A percentile compares a stretch with the other conserved stretches of the same genome.
Evolutionary conservation across 1,139 yeast species (phyloP).

Genomic region (Arxiozyma telluris): DNA sequence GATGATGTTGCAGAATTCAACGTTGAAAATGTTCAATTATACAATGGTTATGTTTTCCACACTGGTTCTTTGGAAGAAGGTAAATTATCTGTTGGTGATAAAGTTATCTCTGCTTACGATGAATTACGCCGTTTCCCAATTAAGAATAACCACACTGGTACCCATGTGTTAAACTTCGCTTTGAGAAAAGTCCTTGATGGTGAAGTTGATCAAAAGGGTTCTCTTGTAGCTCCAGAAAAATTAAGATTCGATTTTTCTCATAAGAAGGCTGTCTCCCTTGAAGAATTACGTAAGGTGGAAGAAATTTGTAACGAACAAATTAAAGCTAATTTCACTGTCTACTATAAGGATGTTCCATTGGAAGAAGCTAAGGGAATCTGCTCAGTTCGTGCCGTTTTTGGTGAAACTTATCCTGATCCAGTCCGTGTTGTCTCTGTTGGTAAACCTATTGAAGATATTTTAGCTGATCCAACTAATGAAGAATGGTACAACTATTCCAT

Average conservation of each 20-base stretch:
- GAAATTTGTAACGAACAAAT: conserved; percentile 62
- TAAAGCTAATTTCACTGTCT: conserved; percentile 61
- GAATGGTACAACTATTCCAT: conserved; percentile 74
- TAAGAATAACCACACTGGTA: conserved; percentile 96
- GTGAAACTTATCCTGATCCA: conserved; percentile 98
- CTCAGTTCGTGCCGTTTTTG: conserved; percentile 95
- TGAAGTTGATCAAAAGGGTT: conserved; percentile 90
- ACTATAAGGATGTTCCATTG: conserved; percentile 73
- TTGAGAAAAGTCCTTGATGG: conserved; percentile 80
- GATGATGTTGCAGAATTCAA: conserved; percentile 83
- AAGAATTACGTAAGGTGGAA: conserved; percentile 72
- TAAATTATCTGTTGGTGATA: conserved; percentile 51
- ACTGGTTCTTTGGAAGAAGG: conserved; percentile 86
- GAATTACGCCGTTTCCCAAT: conserved; percentile 95
- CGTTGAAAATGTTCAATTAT: conserved; percentile 83
- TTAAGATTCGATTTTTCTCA: conserved; percentile 93
- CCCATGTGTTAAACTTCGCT: conserved; percentile 87
- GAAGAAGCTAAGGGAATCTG: conserved; percentile 60
- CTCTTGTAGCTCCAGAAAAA: conserved; percentile 91
- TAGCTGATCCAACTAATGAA: conserved; percentile 56
- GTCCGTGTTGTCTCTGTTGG: conserved; percentile 97
- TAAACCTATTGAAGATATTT: conserved; percentile 71
- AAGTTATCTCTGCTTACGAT: conserved; percentile 78
- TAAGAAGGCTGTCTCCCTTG: conserved; percentile 65
- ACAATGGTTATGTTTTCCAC: conserved; percentile 92